Conservation (phyloP, 2,329 filamentous ascomycete genomes). For the Fusarium sp. region DNA sequence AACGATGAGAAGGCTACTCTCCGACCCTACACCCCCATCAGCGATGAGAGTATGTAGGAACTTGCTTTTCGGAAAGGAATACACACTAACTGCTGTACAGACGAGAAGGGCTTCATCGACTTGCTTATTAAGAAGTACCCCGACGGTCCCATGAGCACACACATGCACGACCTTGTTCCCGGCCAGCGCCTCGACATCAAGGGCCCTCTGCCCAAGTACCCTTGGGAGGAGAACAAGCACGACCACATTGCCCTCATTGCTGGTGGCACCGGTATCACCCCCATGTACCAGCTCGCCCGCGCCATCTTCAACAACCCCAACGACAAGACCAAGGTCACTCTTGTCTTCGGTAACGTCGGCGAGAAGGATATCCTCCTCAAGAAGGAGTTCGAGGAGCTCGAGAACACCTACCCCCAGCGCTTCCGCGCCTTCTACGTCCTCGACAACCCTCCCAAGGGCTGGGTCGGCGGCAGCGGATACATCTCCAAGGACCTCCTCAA, state of each 20-base stretch:
- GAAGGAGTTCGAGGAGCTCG: slow-evolving; percentile 84
- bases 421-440: slow-evolving; percentile 97
- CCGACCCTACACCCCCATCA: slow-evolving; percentile 92
- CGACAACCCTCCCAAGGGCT: slow-evolving; percentile 83
- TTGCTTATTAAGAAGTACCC: slow-evolving; percentile 94
- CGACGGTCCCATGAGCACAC: slow-evolving; percentile 88
- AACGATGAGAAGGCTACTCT: slow-evolving; percentile 87
- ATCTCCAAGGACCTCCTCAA: slow-evolving; percentile 94
- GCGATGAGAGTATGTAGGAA: slow-evolving; percentile 75
- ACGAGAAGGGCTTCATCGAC: slow-evolving; percentile 82
- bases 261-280: slow-evolving; percentile 96
- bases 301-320: slow-evolving; percentile 95
- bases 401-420: slow-evolving; percentile 94
- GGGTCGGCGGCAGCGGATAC: slow-evolving; percentile 81
- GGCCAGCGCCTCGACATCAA: slow-evolving; percentile 91
- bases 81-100: slow-evolving; percentile 57
- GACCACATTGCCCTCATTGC: slow-evolving; percentile 87
- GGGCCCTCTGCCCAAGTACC: slow-evolving; percentile 94
- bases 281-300: slow-evolving; percentile 95
- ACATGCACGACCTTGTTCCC: slow-evolving; percentile 84
- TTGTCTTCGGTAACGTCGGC: slow-evolving; percentile 89
- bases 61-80: neutral
- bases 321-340: slow-evolving; percentile 97
- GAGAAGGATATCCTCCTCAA: slow-evolving; percentile 94
- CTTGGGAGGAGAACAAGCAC: slow-evolving; percentile 92